Evolutionary conservation across 2,329 filamentous ascomycete genomes (phyloP), one percentile per base, ranked within the genome.

Genomic region (Hypoxylon sp.): DNA sequence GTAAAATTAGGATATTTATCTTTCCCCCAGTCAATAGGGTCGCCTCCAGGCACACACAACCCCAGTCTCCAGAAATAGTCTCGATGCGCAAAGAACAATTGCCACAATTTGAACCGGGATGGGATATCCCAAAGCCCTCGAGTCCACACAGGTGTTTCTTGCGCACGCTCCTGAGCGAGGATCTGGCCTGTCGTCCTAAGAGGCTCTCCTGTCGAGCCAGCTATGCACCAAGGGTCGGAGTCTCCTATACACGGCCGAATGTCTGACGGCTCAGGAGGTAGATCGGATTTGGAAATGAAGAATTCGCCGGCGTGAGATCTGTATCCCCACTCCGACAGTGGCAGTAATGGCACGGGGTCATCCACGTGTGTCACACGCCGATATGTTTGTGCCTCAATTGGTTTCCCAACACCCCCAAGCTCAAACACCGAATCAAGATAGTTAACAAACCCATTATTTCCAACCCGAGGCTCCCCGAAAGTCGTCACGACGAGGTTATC

Each of bases 11-110:
- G 80, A 76, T 88, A 85, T 65, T 77, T 79, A 50, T 85, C 83
- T 68, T 86, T 82, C 17, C 85, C 88, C 91, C 91, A 92, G 73
- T 92, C 87, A 50, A 84, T 83, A 2, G 90, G 90, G 77, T 92
- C 91, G 11, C 92, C 92, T 11, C 92, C 92, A 0, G 95, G 95
- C 1, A 98, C 85, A 81, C 96, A 99, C 33, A 98, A 82, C 0
- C 96, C 96, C 59, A 99, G 80, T 63, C 96, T 87, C 93, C 94
- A 97, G 81, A 99, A 98, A 80, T 99, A 99, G 82, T 99, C 96
- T 42, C 96, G 85, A 81, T 99, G 96, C 0, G 95, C 92, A 80
- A 97, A 97, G 77, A 98, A 91, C 6, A 98, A 83, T 81, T 97
- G 90, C 94, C 95, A 97, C n/a, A 97, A 86, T 79, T 91, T 92